A percentile compares a stretch with the other conserved stretches of the same genome.
phyloP scores from a whole-genome alignment of 192 early-diverging fungal genomes.

The Rhizophagus clarus region DNA sequence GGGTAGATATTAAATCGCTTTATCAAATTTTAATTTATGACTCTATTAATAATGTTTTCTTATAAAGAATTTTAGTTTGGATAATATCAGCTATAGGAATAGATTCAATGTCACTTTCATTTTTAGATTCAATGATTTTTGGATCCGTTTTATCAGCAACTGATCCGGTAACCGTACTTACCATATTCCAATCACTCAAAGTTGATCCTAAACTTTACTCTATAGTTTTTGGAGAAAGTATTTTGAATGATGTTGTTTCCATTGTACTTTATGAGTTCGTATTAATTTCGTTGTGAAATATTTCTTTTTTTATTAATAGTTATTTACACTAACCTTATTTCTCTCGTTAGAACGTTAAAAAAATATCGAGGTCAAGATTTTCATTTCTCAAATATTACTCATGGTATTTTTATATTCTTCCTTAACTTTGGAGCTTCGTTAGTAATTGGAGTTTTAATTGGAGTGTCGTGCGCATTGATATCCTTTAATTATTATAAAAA shows the following conservation, averaged over 20 bases:
- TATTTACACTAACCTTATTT: background rate
- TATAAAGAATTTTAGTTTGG: slow-evolving; percentile 61
- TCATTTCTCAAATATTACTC: slow-evolving; percentile 61
- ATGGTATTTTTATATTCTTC: slow-evolving; percentile 73
- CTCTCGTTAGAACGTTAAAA: slow-evolving; percentile 64
- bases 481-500: slow-evolving; percentile 17
- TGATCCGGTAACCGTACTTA: slow-evolving; percentile 95
- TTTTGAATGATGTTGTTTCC: slow-evolving; percentile 96
- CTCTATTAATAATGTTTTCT: slow-evolving; percentile 10
- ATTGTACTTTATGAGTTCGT: slow-evolving; percentile 90
- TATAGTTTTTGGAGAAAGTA: slow-evolving; percentile 94
- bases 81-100: slow-evolving; percentile 70
- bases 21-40: background rate
- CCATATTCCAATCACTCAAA: slow-evolving; percentile 90
- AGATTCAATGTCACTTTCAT: slow-evolving; percentile 69
- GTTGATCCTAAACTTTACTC: slow-evolving; percentile 96
- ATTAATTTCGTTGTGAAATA: background rate
- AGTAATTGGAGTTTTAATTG: slow-evolving; percentile 80
- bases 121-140: slow-evolving; percentile 93
- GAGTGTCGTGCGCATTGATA: slow-evolving; percentile 75
- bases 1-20: slow-evolving; percentile 53
- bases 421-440: slow-evolving; percentile 83
- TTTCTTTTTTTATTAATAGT: background rate
- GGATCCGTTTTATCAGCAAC: slow-evolving; percentile 95
- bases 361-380: slow-evolving; percentile 75